phyloP scores from a whole-genome alignment of 2,329 filamentous ascomycete genomes.

The Pseudogymnoascus sp. region DNA sequence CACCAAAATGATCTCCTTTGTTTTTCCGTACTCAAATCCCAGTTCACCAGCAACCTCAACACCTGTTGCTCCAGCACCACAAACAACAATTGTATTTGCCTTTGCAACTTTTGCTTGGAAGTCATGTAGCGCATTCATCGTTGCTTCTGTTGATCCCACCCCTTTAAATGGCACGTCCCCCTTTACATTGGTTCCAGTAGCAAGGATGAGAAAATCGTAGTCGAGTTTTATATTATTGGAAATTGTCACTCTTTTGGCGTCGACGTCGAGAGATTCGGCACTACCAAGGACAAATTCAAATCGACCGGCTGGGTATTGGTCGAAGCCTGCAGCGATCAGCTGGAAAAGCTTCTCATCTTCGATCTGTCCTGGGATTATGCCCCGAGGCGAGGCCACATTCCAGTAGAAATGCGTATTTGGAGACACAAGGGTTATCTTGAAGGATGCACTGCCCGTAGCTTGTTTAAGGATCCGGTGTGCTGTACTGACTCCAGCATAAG shows the following conservation, averaged over 20 bases:
- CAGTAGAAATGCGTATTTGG: constrained; percentile 45
- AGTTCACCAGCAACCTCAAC: constrained; percentile 30
- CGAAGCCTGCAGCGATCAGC: constrained; percentile 38
- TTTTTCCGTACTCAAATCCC: constrained; percentile 24
- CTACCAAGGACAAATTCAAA: constrained; percentile 48
- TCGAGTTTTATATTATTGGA: constrained; percentile 27
- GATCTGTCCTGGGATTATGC: constrained; percentile 40
- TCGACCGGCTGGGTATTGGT: constrained; percentile 37
- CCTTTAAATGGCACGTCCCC: constrained; percentile 45
- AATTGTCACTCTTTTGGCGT: constrained; percentile 37
- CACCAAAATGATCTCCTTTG: constrained; percentile 25
- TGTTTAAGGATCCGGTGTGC: constrained; percentile 29
- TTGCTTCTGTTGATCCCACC: constrained; percentile 34
- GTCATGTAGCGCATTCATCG: constrained; percentile 19
- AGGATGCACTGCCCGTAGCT: constrained; percentile 26
- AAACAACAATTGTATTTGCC: constrained; percentile 27
- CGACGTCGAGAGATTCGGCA: constrained; percentile 39
- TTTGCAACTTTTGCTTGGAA: constrained; percentile 20
- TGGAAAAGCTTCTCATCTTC: constrained; percentile 36
- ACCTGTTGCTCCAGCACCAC: constrained; percentile 30
- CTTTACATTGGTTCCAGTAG: constrained; percentile 43
- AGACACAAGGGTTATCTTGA: constrained; percentile 48
- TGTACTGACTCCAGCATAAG: constrained; percentile 25
- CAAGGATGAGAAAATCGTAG: constrained; percentile 49
- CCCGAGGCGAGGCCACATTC: constrained; percentile 42